These are phyloP conservation scores for Populus euphratica DNA, from an alignment of 345 rosid species.

Conservation along the genomic window DNA sequence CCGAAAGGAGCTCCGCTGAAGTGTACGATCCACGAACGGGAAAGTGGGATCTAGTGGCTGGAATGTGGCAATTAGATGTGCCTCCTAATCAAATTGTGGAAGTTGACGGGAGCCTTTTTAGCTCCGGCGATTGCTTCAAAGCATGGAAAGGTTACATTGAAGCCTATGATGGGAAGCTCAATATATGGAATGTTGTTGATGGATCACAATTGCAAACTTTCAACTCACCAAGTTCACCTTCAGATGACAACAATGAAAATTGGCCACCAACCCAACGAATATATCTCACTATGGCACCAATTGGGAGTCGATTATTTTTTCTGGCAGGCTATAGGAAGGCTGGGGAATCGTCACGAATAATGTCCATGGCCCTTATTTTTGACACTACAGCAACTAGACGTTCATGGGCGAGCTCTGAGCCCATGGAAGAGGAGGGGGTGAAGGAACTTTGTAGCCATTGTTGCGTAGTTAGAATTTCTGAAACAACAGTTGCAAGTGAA, in stretches of 20 bases:
- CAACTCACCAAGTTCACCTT: conserved; percentile 15
- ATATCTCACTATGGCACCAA: conserved; percentile 48
- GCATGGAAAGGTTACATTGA: conserved; percentile 64
- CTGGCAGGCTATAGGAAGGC: conserved; percentile 36
- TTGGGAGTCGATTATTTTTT: conserved; percentile 42
- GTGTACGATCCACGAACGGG: conserved; percentile 30
- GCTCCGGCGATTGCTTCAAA: conserved; percentile 57
- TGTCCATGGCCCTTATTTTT: conserved; percentile 34
- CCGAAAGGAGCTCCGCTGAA: conserved; percentile 55
- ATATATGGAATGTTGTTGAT: conserved; percentile 50
- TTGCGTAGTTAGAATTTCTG: conserved; percentile 33
- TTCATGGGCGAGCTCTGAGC: conserved; percentile 46
- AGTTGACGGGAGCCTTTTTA: conserved; percentile 35
- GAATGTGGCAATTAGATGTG: conserved; percentile 62
- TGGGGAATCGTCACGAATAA: conserved; percentile 24
- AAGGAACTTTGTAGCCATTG: conserved; percentile 55
- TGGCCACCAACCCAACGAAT: conserved; percentile 29
- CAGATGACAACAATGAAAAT: background rate
- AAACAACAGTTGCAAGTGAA: background rate
- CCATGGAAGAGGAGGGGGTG: conserved; percentile 32
- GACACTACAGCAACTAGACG: conserved; percentile 32
- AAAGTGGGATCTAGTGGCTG: conserved; percentile 41
- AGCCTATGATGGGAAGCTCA: conserved; percentile 35
- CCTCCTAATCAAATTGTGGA: conserved; percentile 58
- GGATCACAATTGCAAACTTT: conserved; percentile 33